Conservation (phyloP, 179 eudicot genomes). For the Spergularia azorica region DNA sequence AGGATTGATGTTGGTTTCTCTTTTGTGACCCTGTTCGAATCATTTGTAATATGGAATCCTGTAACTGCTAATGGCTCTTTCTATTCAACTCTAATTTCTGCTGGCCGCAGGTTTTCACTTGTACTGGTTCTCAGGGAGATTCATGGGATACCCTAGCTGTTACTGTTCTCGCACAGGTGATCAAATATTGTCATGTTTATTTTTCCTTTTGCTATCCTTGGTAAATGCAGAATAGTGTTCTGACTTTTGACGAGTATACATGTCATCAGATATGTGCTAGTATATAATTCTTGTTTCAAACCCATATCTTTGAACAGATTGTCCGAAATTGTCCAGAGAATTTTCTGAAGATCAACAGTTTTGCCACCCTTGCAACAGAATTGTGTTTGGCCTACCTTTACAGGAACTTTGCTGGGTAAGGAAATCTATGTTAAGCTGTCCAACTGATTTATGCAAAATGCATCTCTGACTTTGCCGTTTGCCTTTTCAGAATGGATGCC, state of each 20-base stretch:
- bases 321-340: constrained; percentile 72
- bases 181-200: neutral
- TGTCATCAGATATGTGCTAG: neutral
- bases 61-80: constrained; percentile 10
- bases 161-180: constrained; percentile 78
- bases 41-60: neutral
- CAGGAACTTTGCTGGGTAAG: constrained; percentile 56
- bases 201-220: neutral
- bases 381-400: constrained; percentile 64
- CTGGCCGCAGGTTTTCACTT: constrained; percentile 71
- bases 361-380: constrained; percentile 56
- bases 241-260: constrained; percentile 8
- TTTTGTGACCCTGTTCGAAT: constrained; percentile 1
- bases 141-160: constrained; percentile 81
- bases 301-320: constrained; percentile 50
- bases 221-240: neutral
- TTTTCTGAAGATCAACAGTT: constrained; percentile 56
- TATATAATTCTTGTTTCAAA: constrained; percentile 18
- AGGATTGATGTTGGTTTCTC: neutral
- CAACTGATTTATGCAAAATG: neutral
- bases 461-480: constrained; percentile 19
- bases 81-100: constrained; percentile 16
- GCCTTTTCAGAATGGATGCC: constrained; percentile 40
- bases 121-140: constrained; percentile 61
- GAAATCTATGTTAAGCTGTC: neutral